Conservation (phyloP, 371 early-diverging fungal genomes). For the Fennellomyces sp. region DNA sequence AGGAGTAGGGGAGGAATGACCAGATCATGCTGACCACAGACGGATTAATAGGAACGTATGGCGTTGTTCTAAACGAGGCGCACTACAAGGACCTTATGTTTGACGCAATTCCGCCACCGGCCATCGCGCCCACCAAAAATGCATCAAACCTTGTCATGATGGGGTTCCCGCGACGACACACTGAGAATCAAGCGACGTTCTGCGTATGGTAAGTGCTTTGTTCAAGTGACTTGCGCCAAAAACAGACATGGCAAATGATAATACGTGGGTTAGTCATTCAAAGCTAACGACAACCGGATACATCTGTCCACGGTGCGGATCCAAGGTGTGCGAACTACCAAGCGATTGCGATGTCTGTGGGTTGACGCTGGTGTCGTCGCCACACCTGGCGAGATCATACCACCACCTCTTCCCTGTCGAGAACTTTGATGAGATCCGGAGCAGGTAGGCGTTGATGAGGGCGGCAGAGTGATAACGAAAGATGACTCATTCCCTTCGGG, state of each 20-base stretch:
- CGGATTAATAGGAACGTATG: slow-evolving; percentile 66
- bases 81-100: slow-evolving; percentile 81
- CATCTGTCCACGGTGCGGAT: slow-evolving; percentile 85
- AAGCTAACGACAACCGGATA: slow-evolving; percentile 80
- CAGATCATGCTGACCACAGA: background rate
- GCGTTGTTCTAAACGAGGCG: slow-evolving; percentile 84
- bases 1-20: background rate
- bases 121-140: slow-evolving; percentile 64
- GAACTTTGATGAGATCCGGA: slow-evolving; percentile 62
- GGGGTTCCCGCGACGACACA: slow-evolving; percentile 86
- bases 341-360: slow-evolving; percentile 94
- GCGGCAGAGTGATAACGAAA: background rate
- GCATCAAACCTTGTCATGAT: slow-evolving; percentile 79
- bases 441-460: slow-evolving; percentile 22
- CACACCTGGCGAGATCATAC: slow-evolving; percentile 93
- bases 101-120: slow-evolving; percentile 84
- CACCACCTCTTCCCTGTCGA: slow-evolving; percentile 94
- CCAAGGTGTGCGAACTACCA: slow-evolving; percentile 89
- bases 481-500: slow-evolving; percentile 6
- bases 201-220: slow-evolving; percentile 77
- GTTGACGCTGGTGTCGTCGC: slow-evolving; percentile 88
- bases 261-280: slow-evolving; percentile 66
- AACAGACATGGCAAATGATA: background rate
- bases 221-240: background rate
- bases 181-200: slow-evolving; percentile 65